These are phyloP conservation scores for Phytophthora idaei DNA, from an alignment of 352 stramenopile species.

Conservation along the genomic window DNA sequence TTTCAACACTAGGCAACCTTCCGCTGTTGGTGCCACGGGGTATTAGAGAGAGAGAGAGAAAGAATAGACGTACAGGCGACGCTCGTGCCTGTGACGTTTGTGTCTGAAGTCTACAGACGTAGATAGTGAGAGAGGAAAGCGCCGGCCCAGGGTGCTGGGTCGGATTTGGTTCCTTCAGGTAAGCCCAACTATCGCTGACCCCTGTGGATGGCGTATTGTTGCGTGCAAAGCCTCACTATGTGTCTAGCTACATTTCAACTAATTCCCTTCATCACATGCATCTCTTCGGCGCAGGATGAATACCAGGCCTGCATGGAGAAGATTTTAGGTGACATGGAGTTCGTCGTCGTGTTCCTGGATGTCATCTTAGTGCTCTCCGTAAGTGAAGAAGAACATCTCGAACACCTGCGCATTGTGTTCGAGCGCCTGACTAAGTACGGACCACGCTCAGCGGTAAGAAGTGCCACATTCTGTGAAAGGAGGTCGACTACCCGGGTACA, in stretches of 20 bases:
- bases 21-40: too few species aligned
- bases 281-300: constrained; percentile 6
- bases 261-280: neutral
- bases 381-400: neutral
- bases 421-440: neutral
- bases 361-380: constrained; percentile 9
- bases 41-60: too few species aligned
- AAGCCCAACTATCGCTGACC: neutral
- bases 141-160: too few species aligned
- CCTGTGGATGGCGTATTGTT: too few species aligned
- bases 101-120: too few species aligned
- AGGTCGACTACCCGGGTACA: neutral
- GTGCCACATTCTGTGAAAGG: neutral
- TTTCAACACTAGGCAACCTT: too few species aligned
- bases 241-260: too few species aligned
- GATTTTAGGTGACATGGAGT: constrained; percentile 4
- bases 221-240: too few species aligned
- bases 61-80: too few species aligned
- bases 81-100: too few species aligned
- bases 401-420: constrained; percentile 4
- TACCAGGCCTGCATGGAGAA: constrained; percentile 8
- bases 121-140: too few species aligned
- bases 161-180: neutral
- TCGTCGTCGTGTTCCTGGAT: constrained; percentile 12
- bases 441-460: neutral